These are phyloP conservation scores for Hygrocybe coccinea DNA, from an alignment of 768 basidiomycete species.

Conservation along the genomic window DNA sequence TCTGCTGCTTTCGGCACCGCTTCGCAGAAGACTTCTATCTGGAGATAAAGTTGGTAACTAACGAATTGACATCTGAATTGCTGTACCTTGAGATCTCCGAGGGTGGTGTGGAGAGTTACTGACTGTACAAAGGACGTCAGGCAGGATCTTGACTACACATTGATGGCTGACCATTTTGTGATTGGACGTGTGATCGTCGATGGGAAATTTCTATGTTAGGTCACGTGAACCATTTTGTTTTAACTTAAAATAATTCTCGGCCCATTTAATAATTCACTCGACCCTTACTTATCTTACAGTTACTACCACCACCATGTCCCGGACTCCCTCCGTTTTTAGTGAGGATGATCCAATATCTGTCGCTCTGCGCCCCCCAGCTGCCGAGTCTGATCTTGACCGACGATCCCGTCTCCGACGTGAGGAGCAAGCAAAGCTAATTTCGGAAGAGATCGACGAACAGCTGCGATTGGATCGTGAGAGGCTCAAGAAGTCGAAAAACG, in stretches of 20 bases:
- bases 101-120: constrained; percentile 90
- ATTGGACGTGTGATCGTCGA: neutral
- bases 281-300: constrained; percentile 21
- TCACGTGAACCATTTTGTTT: no score
- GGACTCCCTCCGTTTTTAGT: constrained; percentile 68
- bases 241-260: no score
- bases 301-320: constrained; percentile 41
- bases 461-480: constrained; percentile 65
- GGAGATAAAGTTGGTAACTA: constrained; percentile 2
- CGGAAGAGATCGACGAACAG: constrained; percentile 80
- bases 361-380: constrained; percentile 57
- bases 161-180: constrained; percentile 17
- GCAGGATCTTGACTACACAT: neutral
- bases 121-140: constrained; percentile 47
- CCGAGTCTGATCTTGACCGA: constrained; percentile 66
- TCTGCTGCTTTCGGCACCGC: constrained; percentile 93
- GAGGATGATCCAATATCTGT: constrained; percentile 72
- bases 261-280: constrained; percentile 14
- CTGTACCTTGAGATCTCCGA: constrained; percentile 86
- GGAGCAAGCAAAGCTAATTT: constrained; percentile 69
- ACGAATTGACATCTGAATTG: neutral
- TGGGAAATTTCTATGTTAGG: no score
- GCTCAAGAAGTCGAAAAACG: constrained; percentile 58
- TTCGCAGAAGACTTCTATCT: constrained; percentile 98
- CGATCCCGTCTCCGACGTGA: constrained; percentile 56